phyloP scores from a whole-genome alignment of 805 yeast species.

The Zygotorulaspora chibaensis region DNA sequence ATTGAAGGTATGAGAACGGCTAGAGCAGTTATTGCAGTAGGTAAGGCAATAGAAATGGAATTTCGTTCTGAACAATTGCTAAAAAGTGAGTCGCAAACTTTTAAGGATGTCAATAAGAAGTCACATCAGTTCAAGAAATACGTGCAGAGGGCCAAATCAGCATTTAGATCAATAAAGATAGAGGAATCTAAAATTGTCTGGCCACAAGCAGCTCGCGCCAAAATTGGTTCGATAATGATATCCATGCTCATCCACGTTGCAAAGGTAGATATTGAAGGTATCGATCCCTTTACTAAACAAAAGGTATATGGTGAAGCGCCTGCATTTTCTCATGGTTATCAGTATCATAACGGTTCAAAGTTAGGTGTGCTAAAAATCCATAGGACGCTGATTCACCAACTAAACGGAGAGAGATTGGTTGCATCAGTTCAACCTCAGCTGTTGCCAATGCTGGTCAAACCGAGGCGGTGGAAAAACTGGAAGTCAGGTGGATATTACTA shows the following conservation, averaged over 20 bases:
- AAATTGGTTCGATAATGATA: conserved; percentile 75
- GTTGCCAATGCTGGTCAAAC: conserved; percentile 88
- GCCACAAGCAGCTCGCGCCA: conserved; percentile 57
- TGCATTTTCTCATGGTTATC: conserved; percentile 86
- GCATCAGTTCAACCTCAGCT: conserved; percentile 78
- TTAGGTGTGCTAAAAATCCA: conserved; percentile 81
- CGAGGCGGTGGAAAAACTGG: conserved; percentile 82
- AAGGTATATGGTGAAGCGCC: conserved; percentile 72
- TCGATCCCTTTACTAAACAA: conserved; percentile 73
- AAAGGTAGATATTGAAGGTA: conserved; percentile 70
- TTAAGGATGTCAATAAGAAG: conserved; percentile 50
- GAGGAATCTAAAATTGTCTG: conserved; percentile 43
- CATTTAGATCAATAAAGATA: conserved; percentile 37
- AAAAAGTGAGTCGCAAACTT: conserved; percentile 50
- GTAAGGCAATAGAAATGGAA: conserved; percentile 80
- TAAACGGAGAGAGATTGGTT: conserved; percentile 61
- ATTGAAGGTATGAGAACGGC: conserved; percentile 82
- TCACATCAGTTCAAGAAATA: conserved; percentile 41
- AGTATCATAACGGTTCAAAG: conserved; percentile 70
- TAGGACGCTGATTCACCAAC: conserved; percentile 55
- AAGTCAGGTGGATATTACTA: conserved; percentile 81
- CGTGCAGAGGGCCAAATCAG: conserved; percentile 37
- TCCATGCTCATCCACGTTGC: conserved; percentile 78
- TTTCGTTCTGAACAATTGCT: conserved; percentile 66
- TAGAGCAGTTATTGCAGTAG: conserved; percentile 73